Base-by-base conservation (phyloP, 208 protist genomes). In the Crithidia sp. region DNA sequence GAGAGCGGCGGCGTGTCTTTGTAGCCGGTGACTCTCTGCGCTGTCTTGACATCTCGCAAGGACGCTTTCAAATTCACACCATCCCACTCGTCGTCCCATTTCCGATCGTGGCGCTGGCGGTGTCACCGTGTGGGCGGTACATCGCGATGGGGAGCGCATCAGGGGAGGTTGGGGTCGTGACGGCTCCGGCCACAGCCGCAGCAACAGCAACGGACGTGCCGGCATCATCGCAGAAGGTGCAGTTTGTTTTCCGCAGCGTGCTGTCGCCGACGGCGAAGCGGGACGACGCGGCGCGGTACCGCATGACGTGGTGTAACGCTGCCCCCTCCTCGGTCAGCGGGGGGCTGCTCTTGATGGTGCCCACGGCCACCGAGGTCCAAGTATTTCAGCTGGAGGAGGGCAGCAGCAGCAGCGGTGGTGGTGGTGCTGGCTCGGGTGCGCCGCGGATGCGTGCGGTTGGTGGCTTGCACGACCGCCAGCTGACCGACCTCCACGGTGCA, bases 11-110 rank as follows among this genome's bases (percentile, higher is more conserved):
- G 2, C 88, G 90, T 45, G 63, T 94, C n/a, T 95, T 94, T 64
- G 86, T 95, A 65, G 92, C 76, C n/a, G 92, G 92, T 10, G 90
- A 96, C 76, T 93, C 89, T 5, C 81, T 96, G 19, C 88, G 89
- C 28, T 92, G 83, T 61, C 80, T 96, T 13, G 66, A 82, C 28
- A 90, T 95, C 85, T 17, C 53, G 28, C 59, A 50, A 37, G 65
- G 63, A 28, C 68, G 74, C 8, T 91, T 90, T 55, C 63, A 83
- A 2, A 89, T 95, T 7, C 67, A 60, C 10, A 89, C 82, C 12
- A 79, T 94, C 14, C 76, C 84, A 0, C 80, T 93, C 37, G 50
- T 79, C 60, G 85, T 95, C n/a, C 87, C 86, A 19, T 76, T 86
- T 78, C 89, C 89, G 0, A 45, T 96, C 50, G 72, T 91, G 3